Evolutionary conservation across 139 green algal species (phyloP), one percentile per base, ranked within the genome.

Genomic region (Nannochloris sp.): DNA sequence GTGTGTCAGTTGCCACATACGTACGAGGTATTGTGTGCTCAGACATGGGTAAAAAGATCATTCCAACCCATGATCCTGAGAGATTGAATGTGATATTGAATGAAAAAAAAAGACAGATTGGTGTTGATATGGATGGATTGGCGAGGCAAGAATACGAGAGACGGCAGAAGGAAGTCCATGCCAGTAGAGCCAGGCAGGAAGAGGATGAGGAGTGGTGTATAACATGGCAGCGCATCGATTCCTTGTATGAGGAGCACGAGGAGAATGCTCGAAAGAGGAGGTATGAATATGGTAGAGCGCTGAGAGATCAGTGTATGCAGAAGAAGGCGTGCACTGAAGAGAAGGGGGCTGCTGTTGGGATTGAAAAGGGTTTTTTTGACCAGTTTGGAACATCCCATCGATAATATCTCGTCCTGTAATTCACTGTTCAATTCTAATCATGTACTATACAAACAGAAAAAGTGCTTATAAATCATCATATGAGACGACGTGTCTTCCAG

Each of bases 381-480:
- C 70, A 72, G 56, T 76, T 34, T 36, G 63, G 62, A 6, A 67
- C 54, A 16, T 57, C 23, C 53, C 70, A 76, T 63, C 56, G 70
- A 19, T 76, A 66, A 54, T 57, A 40, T 9, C 34, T 27, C 24
- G 24, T 27, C 24, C 24, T 27, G 24, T 27, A 27, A 27, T 27
- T 27, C 24, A 4, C 24, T 27, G 3, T 27, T 27, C 24, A 4
- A 27, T 27, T 27, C 2, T 27, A 27, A 27, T 27, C 27, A 29
- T 29, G 27, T 11, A 40, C 34, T 40, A 7, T 40, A 40, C 34
- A 40, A 40, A 40, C 2, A 40, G 34, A 11, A 40, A 40, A 40
- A 4, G 7, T 11, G 34, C 1, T 61, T 62, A 80, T 2, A 80
- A 43, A 61, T 80, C 73, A 37, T 80, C 73, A 44, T 80, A 80